Base-by-base conservation (phyloP, 345 rosid genomes). In the Carallia pectinifolia region DNA sequence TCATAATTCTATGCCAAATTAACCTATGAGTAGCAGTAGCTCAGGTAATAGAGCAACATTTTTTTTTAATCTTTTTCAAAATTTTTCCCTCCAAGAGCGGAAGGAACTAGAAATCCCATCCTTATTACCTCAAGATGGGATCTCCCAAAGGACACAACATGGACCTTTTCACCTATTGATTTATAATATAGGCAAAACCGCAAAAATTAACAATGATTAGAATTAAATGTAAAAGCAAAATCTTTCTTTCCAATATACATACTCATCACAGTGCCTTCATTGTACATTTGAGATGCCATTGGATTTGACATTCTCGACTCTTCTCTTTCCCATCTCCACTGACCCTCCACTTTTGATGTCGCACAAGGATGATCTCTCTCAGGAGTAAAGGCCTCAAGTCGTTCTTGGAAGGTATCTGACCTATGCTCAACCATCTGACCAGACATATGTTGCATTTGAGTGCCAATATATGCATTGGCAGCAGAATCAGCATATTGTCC, bases 351-450 rank as follows among this genome's bases (percentile, higher is more conserved):
- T 81, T 83, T 84, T 38, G 90, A 74, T 64, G 80, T 72, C 38
- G 69, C 67, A 75, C 58, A 79, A 0, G 85, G 83, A 52, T 83
- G 86, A 37, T 90, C 97, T 73, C 96, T 90, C 77, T 90, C 96
- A 8, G 96, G 97, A 74, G 97, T 92, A 70, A 92, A 92, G 18
- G 96, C 96, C 86, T 92, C 97, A 56, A 92, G 77, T 65, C 87
- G 88, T 72, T 89, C 96, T 81, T 88, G 93, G 67, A 86, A 91
- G 50, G 89, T 69, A 13, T 72, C 75, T 61, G 90, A 71, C 31
- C 73, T 77, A 4, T 71, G 81, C 23, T 87, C 92, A 81, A 84
- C 80, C 62, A 77, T 78, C 61, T 86, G 90, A 54, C 70, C 65
- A 56, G 84, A 76, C 47, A 79, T 47, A 55, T 82, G 88, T 80